Base-by-base conservation (phyloP, 352 stramenopile species). In the Peronospora belbahrii region DNA sequence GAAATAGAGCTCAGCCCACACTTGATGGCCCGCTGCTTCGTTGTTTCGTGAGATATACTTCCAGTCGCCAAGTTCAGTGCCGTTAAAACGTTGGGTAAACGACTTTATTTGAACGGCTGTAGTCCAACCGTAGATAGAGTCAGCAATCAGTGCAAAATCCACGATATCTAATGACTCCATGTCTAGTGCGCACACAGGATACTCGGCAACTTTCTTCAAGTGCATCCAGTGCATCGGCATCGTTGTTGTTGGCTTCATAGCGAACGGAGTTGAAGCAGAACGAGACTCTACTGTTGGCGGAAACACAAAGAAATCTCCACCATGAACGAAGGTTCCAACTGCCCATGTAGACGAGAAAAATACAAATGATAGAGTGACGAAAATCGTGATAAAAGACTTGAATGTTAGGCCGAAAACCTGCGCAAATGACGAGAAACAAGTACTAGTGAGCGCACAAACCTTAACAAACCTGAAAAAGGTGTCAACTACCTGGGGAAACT, bases 311-410 rank as follows among this genome's bases (percentile, higher is more conserved):
- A 94, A 94, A 54, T 90, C 74, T 10, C 75, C 79, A 22, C 79
- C 82, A 36, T 85, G 61, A n/a, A 94, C 77, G 43, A 94, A 94
- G 15, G 79, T 94, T 31, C 82, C 82, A 20, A 94, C 65, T n/a
- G 72, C 77, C 74, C 79, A 94, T 35, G 79, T 85, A 11, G 79
- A 89, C 39, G 82, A 86, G 56, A 94, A 94, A 56, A 94, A 94
- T 6, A 91, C 63, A 38, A 91, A 90, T 27, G 79, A 91, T 6
- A 94, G 34, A 31, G 90, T 57, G 4, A 94, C 77, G 44, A 94
- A 91, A 20, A 69, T 66, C 15, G 75, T 88, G 63, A 94, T 88
- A 42, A 94, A 94, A 11, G 74, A 80, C 51, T 83, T 83, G 66
- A 94, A 94, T 1, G 82, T 82, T 17, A 70, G 57, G n/a, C 82